A percentile compares a stretch with the other conserved stretches of the same genome.
phyloP scores from a whole-genome alignment of 352 stramenopile genomes.

The Phytophthora hybrid region DNA sequence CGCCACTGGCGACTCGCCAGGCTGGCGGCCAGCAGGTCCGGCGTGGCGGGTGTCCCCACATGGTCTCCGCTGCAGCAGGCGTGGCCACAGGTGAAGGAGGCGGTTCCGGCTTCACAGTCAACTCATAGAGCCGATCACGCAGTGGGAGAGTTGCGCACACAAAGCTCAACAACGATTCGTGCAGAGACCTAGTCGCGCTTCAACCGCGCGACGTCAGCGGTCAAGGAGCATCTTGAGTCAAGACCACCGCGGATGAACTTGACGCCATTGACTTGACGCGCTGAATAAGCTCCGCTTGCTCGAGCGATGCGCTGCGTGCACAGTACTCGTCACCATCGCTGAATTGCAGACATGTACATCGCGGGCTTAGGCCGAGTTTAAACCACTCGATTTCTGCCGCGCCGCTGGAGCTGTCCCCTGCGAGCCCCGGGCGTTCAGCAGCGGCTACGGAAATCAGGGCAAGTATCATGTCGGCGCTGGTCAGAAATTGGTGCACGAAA shows the following conservation, averaged over 20 bases:
- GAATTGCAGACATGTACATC: too few species aligned
- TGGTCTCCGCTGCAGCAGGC: constrained; percentile 9
- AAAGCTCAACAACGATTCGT: constrained; percentile 5
- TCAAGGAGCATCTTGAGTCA: background rate
- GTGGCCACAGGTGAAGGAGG: constrained; percentile 14
- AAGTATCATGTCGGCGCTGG: background rate
- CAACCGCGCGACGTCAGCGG: constrained; percentile 15
- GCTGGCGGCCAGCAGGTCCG: constrained; percentile 1
- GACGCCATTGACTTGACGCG: background rate
- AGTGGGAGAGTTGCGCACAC: constrained; percentile 23
- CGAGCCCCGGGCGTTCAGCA: background rate
- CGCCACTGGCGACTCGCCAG: too few species aligned
- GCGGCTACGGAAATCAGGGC: background rate
- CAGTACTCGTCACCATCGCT: too few species aligned
- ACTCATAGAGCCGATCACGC: constrained; percentile 7
- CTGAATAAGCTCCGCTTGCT: background rate
- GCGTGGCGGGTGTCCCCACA: constrained; percentile 12
- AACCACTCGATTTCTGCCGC: background rate
- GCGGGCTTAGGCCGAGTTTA: background rate
- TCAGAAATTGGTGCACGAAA: constrained; percentile 8
- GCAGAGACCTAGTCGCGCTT: constrained; percentile 23
- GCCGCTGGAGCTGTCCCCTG: background rate
- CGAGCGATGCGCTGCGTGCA: background rate
- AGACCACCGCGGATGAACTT: background rate
- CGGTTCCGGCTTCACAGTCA: constrained; percentile 24